phyloP scores from a whole-genome alignment of 116 monocot genomes.

The Posidonia oceanica region DNA sequence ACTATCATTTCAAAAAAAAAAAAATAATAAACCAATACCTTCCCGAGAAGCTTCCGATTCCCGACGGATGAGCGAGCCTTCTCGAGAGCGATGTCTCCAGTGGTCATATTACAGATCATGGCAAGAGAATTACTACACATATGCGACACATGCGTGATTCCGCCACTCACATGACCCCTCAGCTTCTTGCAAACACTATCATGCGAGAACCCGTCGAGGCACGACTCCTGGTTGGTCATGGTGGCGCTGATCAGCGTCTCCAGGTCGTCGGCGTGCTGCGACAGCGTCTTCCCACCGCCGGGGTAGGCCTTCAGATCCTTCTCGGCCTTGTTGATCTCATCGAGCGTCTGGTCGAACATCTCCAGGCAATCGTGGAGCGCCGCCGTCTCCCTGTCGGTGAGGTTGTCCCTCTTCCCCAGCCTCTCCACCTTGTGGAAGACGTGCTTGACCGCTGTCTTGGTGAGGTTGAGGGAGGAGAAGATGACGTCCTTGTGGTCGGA shows the following conservation, averaged over 20 bases:
- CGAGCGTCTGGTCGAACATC: conserved; percentile 44
- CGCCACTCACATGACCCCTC: not conserved
- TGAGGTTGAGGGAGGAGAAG: conserved; percentile 18
- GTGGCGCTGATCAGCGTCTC: conserved; percentile 60
- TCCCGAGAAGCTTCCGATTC: not conserved
- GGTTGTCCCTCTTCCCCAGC: not conserved
- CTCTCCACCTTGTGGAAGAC: not conserved
- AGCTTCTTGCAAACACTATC: conserved; percentile 2
- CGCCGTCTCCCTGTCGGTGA: not conserved
- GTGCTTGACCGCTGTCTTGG: conserved; percentile 13
- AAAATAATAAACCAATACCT: not conserved
- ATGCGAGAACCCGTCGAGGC: conserved; percentile 31
- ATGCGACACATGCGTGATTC: conserved; percentile 7
- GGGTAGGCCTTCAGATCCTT: conserved; percentile 9
- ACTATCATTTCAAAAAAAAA: no score
- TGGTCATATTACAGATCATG: conserved; percentile 16
- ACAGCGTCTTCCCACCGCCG: not conserved
- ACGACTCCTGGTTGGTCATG: conserved; percentile 61
- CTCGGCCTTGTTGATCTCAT: conserved; percentile 29
- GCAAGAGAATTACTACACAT: conserved; percentile 29
- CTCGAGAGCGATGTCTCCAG: conserved; percentile 8
- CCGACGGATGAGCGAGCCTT: not conserved
- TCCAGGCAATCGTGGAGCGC: conserved; percentile 60
- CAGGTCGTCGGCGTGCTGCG: conserved; percentile 18
- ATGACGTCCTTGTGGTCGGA: conserved; percentile 21